Conservation (phyloP, 306 rosid genomes). For the Abrus precatorius region DNA sequence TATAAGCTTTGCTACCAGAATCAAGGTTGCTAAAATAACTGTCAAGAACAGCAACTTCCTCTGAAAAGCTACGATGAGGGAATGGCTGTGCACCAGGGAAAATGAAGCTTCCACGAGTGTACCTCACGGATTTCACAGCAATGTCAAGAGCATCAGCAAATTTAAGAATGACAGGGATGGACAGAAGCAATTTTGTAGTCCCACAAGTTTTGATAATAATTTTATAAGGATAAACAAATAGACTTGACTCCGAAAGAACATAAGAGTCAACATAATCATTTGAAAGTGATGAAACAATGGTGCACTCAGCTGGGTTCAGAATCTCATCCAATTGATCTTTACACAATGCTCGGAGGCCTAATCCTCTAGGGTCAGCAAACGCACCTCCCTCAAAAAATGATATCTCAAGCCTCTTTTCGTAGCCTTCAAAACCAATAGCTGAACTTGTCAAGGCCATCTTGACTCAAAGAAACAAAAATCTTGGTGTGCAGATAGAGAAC, state of each 20-base stretch:
- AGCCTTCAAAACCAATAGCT: constrained; percentile 96
- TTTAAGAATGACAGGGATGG: constrained; percentile 82
- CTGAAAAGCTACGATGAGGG: constrained; percentile 84
- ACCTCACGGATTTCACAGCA: constrained; percentile 80
- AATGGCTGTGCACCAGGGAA: constrained; percentile 87
- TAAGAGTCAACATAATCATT: constrained; percentile 86
- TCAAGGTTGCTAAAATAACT: constrained; percentile 76
- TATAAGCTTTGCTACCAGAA: constrained; percentile 69
- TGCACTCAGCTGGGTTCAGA: constrained; percentile 88
- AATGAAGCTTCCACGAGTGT: constrained; percentile 90
- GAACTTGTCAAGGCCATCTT: constrained; percentile 73
- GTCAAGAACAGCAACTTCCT: constrained; percentile 83
- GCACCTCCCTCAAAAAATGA: constrained; percentile 71
- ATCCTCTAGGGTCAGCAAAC: constrained; percentile 74
- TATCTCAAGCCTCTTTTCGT: constrained; percentile 94
- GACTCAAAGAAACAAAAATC: constrained; percentile 35
- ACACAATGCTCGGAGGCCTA: constrained; percentile 79
- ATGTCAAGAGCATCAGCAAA: constrained; percentile 70
- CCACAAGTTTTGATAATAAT: constrained; percentile 95
- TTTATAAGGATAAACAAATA: constrained; percentile 82
- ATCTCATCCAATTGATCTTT: constrained; percentile 80
- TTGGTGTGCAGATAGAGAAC: constrained; percentile 31
- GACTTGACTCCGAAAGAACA: constrained; percentile 96
- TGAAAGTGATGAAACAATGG: constrained; percentile 83
- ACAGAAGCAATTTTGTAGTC: constrained; percentile 84